Conservation (phyloP, 495 filamentous ascomycete species). For the Penicillium pancosmium region DNA sequence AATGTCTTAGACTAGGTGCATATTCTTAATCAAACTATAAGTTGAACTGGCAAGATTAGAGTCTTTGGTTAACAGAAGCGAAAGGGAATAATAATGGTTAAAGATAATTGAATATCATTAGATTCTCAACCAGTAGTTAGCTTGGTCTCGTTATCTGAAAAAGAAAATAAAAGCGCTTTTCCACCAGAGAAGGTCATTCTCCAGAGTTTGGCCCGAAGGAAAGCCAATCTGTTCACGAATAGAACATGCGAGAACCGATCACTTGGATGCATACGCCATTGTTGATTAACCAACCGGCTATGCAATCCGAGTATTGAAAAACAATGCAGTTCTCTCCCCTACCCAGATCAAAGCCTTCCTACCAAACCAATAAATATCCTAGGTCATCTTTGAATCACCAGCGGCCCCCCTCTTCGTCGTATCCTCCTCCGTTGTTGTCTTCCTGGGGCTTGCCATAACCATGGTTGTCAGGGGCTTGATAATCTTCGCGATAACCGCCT, state of each 20-base stretch:
- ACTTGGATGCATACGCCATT: no score
- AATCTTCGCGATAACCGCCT: neutral
- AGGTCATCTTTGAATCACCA: neutral
- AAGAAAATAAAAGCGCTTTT: neutral
- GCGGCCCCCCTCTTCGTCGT: neutral
- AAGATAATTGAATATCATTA: neutral
- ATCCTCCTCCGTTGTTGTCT: neutral
- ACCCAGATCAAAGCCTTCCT: slow-evolving; percentile 13
- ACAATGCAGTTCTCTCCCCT: neutral
- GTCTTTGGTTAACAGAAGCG: no score
- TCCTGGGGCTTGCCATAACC: neutral
- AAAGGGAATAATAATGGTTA: no score
- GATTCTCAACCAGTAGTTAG: neutral
- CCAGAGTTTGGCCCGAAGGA: neutral
- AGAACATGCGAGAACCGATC: neutral
- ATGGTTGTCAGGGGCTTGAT: neutral
- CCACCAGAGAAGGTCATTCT: neutral
- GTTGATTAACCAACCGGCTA: neutral
- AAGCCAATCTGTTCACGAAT: slow-evolving; percentile 9
- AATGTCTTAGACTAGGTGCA: no score
- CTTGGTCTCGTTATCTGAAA: neutral
- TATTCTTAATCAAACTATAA: no score
- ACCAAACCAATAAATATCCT: neutral
- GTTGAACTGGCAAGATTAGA: no score
- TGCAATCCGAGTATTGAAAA: neutral